Base-by-base conservation (phyloP, 192 early-diverging fungal species). In the Geranomyces variabilis region DNA sequence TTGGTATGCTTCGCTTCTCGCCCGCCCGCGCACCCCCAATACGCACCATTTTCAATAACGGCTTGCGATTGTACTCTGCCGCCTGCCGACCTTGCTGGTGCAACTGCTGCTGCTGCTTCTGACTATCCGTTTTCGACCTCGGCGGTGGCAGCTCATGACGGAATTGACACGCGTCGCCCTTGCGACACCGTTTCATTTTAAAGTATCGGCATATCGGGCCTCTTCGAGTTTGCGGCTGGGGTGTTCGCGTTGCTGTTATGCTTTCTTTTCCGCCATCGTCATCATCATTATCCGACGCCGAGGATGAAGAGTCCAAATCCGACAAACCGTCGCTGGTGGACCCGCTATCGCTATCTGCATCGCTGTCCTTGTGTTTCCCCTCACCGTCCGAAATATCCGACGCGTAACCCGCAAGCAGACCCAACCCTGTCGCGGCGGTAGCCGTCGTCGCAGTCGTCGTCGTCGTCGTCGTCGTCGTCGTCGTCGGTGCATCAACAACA, bases 111-210 rank as follows among this genome's bases (percentile, higher is more conserved):
- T 12, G 14, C 9, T 9, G 13, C 10, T 13, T 57, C 55, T 57
- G 46, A 47, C 46, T 47, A 15, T 4, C 51, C 6, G 36, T 7
- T 41, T 41, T 41, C 36, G 36, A 41, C 36, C 10, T 59, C 29
- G 73, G 73, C 19, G 77, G 71, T 17, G 55, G 60, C 14, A 47
- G 48, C 41, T 71, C 66, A 66, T 82, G 81, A 46, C 67, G 55
- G 74, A 82, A 82, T 24, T 62, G 14, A 60, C 81, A 82, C 10
- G 44, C 44, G 26, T 77, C 72, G 14, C 79, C 82, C 43, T 79
- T 71, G n/a, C 45, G 45, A 58, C 82, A 84, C 45, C 64, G 67
- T 19, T 72, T 72, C n/a, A 58, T 49, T 28, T 76, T 47, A 69
- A 67, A 84, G 36, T 76, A 84, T 51, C 71, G 79, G 48, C 82